A percentile compares a stretch with the other conserved stretches of the same genome.
These are phyloP conservation scores for Clarireedia sp. DNA, from an alignment of 2,329 filamentous ascomycete species.

Conservation along the genomic window DNA sequence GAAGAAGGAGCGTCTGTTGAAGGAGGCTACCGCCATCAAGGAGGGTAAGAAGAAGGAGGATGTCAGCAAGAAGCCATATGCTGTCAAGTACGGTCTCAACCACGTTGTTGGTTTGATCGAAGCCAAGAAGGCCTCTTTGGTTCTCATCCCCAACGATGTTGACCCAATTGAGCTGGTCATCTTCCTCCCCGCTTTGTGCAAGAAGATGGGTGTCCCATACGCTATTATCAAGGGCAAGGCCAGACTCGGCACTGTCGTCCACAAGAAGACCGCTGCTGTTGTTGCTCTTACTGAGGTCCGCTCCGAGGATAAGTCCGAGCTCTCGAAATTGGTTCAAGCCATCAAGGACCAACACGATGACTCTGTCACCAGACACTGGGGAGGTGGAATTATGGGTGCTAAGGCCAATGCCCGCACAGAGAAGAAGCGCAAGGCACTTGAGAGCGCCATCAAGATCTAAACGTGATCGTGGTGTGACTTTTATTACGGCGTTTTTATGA, in stretches of 20 bases:
- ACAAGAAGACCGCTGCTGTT: conserved; percentile 99
- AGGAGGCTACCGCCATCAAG: conserved; percentile 95
- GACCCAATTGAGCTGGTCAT: conserved; percentile 99
- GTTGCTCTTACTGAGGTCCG: conserved; percentile 94
- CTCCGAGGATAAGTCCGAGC: conserved; percentile 95
- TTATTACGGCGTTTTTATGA: conserved; percentile 29
- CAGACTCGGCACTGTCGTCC: conserved; percentile 94
- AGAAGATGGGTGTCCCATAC: conserved; percentile 99
- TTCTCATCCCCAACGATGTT: conserved; percentile 98
- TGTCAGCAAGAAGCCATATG: conserved; percentile 99
- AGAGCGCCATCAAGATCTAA: conserved; percentile 98
- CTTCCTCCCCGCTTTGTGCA: conserved; percentile 97
- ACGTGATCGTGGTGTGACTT: conserved; percentile 19
- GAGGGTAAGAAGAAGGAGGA: conserved; percentile 99
- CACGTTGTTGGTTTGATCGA: conserved; percentile 95
- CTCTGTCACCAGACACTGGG: conserved; percentile 91
- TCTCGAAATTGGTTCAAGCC: conserved; percentile 90
- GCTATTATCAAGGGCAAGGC: conserved; percentile 99
- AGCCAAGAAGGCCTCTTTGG: conserved; percentile 99
- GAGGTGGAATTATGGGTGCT: conserved; percentile 97
- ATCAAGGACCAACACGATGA: conserved; percentile 98
- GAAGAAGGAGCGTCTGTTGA: conserved; percentile 99
- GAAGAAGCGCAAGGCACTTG: conserved; percentile 74
- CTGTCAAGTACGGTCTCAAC: conserved; percentile 99
- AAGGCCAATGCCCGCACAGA: conserved; percentile 74